These are phyloP conservation scores for Peniophora sp. DNA, from an alignment of 1,284 basidiomycete species.

Conservation along the genomic window DNA sequence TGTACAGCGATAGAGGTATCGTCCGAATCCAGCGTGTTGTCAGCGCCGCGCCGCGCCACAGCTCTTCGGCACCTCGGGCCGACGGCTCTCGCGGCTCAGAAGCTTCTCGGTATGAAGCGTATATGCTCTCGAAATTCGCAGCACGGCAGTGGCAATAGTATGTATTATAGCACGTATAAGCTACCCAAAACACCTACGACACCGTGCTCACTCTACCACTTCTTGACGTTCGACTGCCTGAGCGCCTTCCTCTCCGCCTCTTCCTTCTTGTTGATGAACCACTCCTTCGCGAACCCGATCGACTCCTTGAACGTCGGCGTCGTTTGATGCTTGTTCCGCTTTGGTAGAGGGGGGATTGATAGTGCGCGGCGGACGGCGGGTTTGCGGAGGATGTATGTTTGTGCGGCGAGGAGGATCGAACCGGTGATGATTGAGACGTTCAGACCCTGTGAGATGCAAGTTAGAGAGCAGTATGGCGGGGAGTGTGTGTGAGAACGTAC, in stretches of 20 bases:
- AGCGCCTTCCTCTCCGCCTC: not conserved
- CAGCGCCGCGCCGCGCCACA: too few relatives aligned
- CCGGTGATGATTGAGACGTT: constrained; percentile 53
- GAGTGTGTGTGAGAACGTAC: constrained; percentile 24
- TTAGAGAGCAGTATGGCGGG: constrained; percentile 4
- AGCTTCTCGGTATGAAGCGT: too few relatives aligned
- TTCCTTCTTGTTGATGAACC: not conserved
- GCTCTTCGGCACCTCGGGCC: too few relatives aligned
- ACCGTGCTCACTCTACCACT: too few relatives aligned
- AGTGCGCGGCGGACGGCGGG: constrained; percentile 38
- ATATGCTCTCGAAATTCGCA: too few relatives aligned
- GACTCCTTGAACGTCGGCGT: not conserved
- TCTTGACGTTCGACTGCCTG: too few relatives aligned
- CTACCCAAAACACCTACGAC: too few relatives aligned
- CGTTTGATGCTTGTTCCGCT: not conserved
- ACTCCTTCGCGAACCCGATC: not conserved
- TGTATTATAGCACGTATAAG: too few relatives aligned
- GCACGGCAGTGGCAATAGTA: too few relatives aligned
- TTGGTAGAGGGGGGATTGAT: constrained; percentile 37
- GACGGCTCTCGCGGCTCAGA: too few relatives aligned
- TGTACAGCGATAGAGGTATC: too few relatives aligned
- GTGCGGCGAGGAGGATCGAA: constrained; percentile 31
- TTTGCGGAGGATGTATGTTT: constrained; percentile 40
- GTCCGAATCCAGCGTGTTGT: too few relatives aligned
- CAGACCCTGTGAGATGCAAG: constrained; percentile 38